These are phyloP conservation scores for Stentor roeselii DNA, from an alignment of 73 alveolate genomes.

Conservation along the genomic window DNA sequence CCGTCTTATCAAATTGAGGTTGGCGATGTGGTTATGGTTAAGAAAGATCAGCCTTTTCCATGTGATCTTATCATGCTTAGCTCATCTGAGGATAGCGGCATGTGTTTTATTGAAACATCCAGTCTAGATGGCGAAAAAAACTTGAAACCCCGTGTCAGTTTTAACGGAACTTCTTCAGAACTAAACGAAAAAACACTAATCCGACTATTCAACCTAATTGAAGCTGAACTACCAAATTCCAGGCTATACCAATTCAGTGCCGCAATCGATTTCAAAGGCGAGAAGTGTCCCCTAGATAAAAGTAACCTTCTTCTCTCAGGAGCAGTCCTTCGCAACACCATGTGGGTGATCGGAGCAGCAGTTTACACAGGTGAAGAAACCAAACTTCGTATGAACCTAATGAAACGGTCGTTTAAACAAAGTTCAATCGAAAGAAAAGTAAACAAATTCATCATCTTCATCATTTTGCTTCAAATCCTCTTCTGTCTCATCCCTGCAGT, in stretches of 20 bases:
- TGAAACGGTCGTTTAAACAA: conserved; percentile 22
- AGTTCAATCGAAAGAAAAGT: conserved; percentile 18
- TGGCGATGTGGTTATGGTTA: conserved; percentile 48
- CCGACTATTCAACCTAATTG: neutral
- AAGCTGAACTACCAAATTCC: conserved; percentile 25
- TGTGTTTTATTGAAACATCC: conserved; percentile 89
- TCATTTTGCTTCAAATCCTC: neutral
- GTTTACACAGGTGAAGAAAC: conserved; percentile 84
- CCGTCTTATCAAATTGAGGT: conserved; percentile 44
- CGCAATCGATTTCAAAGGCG: neutral
- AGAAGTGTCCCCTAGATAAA: conserved; percentile 40
- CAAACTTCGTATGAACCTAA: neutral
- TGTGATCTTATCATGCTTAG: conserved; percentile 90
- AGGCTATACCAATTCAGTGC: conserved; percentile 20
- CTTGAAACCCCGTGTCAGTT: conserved; percentile 72
- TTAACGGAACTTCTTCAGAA: conserved; percentile 19
- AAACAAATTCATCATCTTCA: neutral
- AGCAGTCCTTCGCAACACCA: conserved; percentile 88
- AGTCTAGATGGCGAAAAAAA: conserved; percentile 98
- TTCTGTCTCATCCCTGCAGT: conserved; percentile 30
- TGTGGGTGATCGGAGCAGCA: conserved; percentile 81
- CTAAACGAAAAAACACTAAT: neutral
- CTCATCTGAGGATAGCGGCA: conserved; percentile 84
- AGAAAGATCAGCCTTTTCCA: conserved; percentile 76
- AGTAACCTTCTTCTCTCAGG: conserved; percentile 88